A percentile compares a stretch with the other conserved stretches of the same genome.
phyloP scores from a whole-genome alignment of 768 basidiomycete genomes.

The Psilocybe sp. region DNA sequence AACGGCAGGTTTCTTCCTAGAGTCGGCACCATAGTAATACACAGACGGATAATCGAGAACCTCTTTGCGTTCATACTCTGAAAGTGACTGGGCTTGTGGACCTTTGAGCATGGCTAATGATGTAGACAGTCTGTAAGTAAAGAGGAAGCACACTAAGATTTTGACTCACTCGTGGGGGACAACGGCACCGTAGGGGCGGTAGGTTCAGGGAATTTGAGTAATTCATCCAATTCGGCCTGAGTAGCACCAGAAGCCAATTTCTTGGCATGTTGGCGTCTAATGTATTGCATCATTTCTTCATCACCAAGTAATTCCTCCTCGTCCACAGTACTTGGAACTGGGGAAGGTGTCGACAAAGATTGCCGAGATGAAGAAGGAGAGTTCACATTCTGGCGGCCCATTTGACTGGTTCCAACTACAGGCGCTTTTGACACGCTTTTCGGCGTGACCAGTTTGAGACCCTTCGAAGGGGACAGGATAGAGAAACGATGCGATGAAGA shows the following conservation, averaged over 20 bases:
- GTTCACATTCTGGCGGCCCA: constrained; percentile 46
- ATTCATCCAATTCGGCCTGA: constrained; percentile 82
- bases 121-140: constrained; percentile 7
- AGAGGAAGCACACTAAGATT: neutral
- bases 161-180: constrained; percentile 65
- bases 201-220: constrained; percentile 93
- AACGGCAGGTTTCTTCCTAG: constrained; percentile 81
- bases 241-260: constrained; percentile 79
- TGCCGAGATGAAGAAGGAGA: constrained; percentile 73
- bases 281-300: constrained; percentile 96
- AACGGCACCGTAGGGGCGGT: constrained; percentile 62
- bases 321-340: constrained; percentile 70
- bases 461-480: constrained; percentile 81
- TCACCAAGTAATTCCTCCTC: constrained; percentile 89
- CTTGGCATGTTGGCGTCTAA: constrained; percentile 86
- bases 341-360: constrained; percentile 82
- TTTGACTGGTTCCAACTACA: constrained; percentile 47
- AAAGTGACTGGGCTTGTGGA: constrained; percentile 67
- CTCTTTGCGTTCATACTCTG: constrained; percentile 88
- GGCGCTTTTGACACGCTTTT: constrained; percentile 65
- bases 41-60: constrained; percentile 83
- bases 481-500: constrained; percentile 65
- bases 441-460: constrained; percentile 76
- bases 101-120: constrained; percentile 61
- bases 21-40: constrained; percentile 77